phyloP scores from a whole-genome alignment of 192 early-diverging fungal species.

The Coemansia sp. region DNA sequence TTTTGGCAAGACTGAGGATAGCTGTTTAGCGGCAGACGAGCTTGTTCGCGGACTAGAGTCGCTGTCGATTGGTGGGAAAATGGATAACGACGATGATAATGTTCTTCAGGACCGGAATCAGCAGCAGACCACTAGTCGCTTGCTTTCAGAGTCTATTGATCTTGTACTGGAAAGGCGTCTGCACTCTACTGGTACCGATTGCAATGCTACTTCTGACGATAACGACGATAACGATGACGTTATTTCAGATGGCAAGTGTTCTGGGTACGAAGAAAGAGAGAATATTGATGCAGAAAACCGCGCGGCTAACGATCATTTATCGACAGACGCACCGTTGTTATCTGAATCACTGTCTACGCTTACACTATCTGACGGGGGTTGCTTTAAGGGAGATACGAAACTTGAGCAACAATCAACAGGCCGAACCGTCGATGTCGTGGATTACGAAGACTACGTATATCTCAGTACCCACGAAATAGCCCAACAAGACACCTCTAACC shows the following conservation, averaged over 20 bases:
- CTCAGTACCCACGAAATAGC: constrained; percentile 20
- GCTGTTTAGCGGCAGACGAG: too few relatives aligned
- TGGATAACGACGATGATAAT: neutral
- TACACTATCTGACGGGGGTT: constrained; percentile 22
- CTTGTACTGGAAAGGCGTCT: constrained; percentile 1
- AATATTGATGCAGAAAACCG: neutral
- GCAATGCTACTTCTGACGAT: neutral
- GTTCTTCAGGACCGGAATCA: neutral
- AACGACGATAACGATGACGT: too few relatives aligned
- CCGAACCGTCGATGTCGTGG: constrained; percentile 9
- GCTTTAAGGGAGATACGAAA: neutral
- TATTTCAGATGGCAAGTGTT: too few relatives aligned
- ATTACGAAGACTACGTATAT: constrained; percentile 42
- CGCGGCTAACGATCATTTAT: neutral
- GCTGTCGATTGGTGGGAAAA: neutral
- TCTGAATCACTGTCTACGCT: constrained; percentile 12
- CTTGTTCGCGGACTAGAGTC: too few relatives aligned
- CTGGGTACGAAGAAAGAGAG: too few relatives aligned
- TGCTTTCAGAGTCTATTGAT: neutral
- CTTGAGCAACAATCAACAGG: neutral
- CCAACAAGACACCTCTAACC: neutral
- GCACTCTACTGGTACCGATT: neutral
- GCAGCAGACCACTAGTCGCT: neutral
- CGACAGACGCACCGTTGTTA: too few relatives aligned
- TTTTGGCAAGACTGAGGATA: neutral